Conservation (phyloP, 257 asterid genomes). For the Rehmannia glutinosa region DNA sequence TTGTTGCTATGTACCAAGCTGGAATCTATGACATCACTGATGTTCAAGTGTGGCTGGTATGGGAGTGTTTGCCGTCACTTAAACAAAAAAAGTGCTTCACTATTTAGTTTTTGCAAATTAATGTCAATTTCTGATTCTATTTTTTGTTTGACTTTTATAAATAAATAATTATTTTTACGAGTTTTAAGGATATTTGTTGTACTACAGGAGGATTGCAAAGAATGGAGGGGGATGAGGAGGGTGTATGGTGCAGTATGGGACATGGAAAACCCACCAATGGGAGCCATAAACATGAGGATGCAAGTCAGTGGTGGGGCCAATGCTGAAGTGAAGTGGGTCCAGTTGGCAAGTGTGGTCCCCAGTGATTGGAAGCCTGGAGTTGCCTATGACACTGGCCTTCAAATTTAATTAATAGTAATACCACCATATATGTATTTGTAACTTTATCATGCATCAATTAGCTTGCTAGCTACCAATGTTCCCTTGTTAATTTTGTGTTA, state of each 20-base stretch:
- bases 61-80: neutral
- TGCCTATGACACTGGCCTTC: conserved; percentile 57
- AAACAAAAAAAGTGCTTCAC: too few relatives aligned
- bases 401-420: conserved; percentile 24
- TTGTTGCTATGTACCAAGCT: conserved; percentile 46
- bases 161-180: too few relatives aligned
- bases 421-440: too few relatives aligned
- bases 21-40: conserved; percentile 47
- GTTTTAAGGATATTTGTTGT: too few relatives aligned
- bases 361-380: conserved; percentile 64
- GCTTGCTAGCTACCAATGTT: too few relatives aligned
- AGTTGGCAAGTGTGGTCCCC: conserved; percentile 36
- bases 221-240: conserved; percentile 71
- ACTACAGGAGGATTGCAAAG: conserved; percentile 60
- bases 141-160: too few relatives aligned
- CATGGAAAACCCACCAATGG: conserved; percentile 47
- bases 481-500: too few relatives aligned
- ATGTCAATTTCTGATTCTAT: too few relatives aligned
- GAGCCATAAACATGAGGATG: conserved; percentile 37
- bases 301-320: conserved; percentile 27
- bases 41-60: conserved; percentile 62
- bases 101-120: too few relatives aligned
- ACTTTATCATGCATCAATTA: too few relatives aligned
- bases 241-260: conserved; percentile 67
- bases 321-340: conserved; percentile 41